Evolutionary conservation across 371 early-diverging fungal genomes (phyloP).

Genomic region (Catenaria anguillulae): DNA sequence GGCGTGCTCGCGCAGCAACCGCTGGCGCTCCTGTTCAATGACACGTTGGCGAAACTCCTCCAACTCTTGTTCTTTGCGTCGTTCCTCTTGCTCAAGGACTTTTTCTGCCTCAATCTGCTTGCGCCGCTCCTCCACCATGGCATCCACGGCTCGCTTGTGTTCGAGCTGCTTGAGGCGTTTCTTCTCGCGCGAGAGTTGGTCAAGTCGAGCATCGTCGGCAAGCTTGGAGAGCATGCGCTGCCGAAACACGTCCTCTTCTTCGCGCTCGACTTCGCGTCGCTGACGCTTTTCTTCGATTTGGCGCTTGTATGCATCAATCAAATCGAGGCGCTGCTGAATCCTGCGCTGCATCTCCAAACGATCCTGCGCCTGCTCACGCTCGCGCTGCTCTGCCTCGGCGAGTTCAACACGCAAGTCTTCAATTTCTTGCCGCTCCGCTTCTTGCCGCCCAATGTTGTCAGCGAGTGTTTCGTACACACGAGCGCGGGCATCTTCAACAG

Average conservation of each 20-base stretch:
- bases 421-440: conserved; percentile 22
- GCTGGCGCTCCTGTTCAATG: conserved; percentile 35
- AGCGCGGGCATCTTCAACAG: conserved; percentile 21
- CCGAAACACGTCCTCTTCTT: conserved; percentile 25
- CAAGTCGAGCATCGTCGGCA: conserved; percentile 30
- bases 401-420: conserved; percentile 33
- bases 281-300: conserved; percentile 27
- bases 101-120: conserved; percentile 14
- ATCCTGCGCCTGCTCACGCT: conserved; percentile 17
- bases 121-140: conserved; percentile 26
- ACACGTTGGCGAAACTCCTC: conserved; percentile 26
- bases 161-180: conserved; percentile 36
- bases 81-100: conserved; percentile 16
- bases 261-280: conserved; percentile 19
- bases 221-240: conserved; percentile 33
- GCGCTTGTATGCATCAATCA: conserved; percentile 29
- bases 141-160: conserved; percentile 32
- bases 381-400: conserved; percentile 24
- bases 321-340: conserved; percentile 28
- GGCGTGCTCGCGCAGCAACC: conserved; percentile 35
- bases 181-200: conserved; percentile 27
- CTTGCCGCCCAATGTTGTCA: conserved; percentile 25
- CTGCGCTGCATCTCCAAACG: conserved; percentile 20
- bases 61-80: conserved; percentile 19
- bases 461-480: conserved; percentile 32